Base-by-base conservation (phyloP, 768 basidiomycete species). In the Pholiota microspora region DNA sequence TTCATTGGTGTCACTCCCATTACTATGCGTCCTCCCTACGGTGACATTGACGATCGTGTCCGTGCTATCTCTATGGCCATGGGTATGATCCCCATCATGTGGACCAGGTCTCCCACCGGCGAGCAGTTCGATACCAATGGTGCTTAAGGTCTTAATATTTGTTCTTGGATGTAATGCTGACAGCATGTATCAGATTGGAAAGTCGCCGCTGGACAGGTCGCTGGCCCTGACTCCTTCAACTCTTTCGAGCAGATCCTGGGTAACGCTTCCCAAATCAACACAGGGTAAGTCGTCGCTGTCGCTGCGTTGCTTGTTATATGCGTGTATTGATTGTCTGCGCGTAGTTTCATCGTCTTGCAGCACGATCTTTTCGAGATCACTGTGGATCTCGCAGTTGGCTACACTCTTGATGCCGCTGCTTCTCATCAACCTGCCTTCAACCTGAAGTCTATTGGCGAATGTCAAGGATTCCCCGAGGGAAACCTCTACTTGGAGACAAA, bases 31-130 rank as follows among this genome's bases (percentile, higher is more conserved):
- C 85, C 90, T 36, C 91, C 91, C 38, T 92, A 78, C 59, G 90
- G 91, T 62, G 91, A 93, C 64, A 89, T 92, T 25, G 85, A 98
- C 67, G 89, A 93, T 72, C 92, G 95, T 62, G 94, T 98, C 44
- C 89, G 96, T 57, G 89, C 88, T 35, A 93, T 98, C 67, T 75
- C 86, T 16, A 69, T 92, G 51, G 92, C 93, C 27, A 96, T 98
- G 95, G 93, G 94, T 42, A 72, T 98, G 71, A 75, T 85, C 9
- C 92, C 96, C 24, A 84, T 97, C 64, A 88, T 96, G 67, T 98
- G 95, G 95, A 91, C 92, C 28, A 75, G 77, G 9, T 77, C 80
- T 9, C 79, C 84, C 44, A 64, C 65, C 25, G 80, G 77, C 44
- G 72, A 71, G 34, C 69, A 71, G 49, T 91, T 89, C 62, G 88